Conservation (phyloP, 768 basidiomycete species). For the Tulasnella sp. region DNA sequence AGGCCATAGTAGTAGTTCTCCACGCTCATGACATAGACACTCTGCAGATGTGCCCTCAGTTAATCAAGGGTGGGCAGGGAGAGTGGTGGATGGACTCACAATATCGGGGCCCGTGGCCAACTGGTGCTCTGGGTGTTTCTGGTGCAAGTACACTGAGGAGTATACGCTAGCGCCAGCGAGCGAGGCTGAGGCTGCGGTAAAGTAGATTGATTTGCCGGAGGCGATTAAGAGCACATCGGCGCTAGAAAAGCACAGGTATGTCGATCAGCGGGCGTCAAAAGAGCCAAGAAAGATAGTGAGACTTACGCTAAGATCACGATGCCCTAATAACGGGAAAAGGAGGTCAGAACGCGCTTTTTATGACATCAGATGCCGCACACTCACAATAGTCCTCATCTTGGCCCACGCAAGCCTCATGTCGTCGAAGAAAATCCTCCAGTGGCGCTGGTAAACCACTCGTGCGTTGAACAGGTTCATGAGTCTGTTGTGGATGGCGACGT, state of each 20-base stretch:
- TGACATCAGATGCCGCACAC: background rate
- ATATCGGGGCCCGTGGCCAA: constrained; percentile 12
- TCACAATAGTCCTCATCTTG: background rate
- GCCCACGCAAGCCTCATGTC: constrained; percentile 4
- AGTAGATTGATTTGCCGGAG: background rate
- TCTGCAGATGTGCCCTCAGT: background rate
- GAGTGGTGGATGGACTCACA: background rate
- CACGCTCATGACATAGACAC: constrained; percentile 6
- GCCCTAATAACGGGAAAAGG: background rate
- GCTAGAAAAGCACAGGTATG: background rate
- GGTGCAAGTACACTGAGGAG: background rate
- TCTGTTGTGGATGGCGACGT: background rate
- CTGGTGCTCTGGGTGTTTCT: constrained; percentile 1
- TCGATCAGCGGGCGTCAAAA: background rate
- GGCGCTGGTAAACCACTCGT: constrained; percentile 7
- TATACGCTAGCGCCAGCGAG: background rate
- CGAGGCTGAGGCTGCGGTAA: background rate
- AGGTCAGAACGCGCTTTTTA: background rate
- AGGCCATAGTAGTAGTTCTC: constrained; percentile 14
- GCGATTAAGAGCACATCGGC: background rate
- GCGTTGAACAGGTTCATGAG: constrained; percentile 2
- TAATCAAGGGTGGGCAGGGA: background rate
- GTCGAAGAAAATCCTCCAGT: constrained; percentile 10
- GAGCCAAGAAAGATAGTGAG: background rate
- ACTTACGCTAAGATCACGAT: constrained; percentile 1